These are phyloP conservation scores for Penicillium rolfsii DNA, from an alignment of 2,329 filamentous ascomycete genomes.

Conservation along the genomic window DNA sequence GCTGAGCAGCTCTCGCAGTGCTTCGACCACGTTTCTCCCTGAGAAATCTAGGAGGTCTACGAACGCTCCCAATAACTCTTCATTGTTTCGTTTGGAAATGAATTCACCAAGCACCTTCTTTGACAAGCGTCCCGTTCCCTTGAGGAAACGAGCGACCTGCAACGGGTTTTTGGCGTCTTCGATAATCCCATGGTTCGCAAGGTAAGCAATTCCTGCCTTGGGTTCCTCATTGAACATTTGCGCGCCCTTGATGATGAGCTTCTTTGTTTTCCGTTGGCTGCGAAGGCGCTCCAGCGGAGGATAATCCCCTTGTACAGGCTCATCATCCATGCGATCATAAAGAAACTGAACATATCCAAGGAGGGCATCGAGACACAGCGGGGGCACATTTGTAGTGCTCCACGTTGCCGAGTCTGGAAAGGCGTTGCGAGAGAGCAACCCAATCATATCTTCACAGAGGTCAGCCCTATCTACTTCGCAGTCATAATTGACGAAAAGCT, in stretches of 20 bases:
- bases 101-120: slow-evolving; percentile 92
- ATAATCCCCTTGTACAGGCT: slow-evolving; percentile 65
- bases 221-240: slow-evolving; percentile 95
- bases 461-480: slow-evolving; percentile 91
- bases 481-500: slow-evolving; percentile 97
- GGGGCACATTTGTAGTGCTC: slow-evolving; percentile 98
- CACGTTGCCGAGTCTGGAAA: slow-evolving; percentile 96
- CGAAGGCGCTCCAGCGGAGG: slow-evolving; percentile 68
- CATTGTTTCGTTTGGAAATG: slow-evolving; percentile 87
- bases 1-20: slow-evolving; percentile 81
- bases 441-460: slow-evolving; percentile 93
- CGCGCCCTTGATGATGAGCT: slow-evolving; percentile 82
- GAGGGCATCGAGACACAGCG: slow-evolving; percentile 88
- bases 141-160: slow-evolving; percentile 84
- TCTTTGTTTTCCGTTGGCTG: slow-evolving; percentile 77
- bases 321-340: slow-evolving; percentile 78
- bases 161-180: slow-evolving; percentile 71
- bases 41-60: slow-evolving; percentile 86
- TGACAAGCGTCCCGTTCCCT: slow-evolving; percentile 82
- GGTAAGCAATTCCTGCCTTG: slow-evolving; percentile 82
- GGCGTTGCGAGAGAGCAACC: slow-evolving; percentile 87
- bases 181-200: slow-evolving; percentile 85
- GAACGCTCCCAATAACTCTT: slow-evolving; percentile 80
- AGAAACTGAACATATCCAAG: slow-evolving; percentile 91
- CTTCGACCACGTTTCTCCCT: slow-evolving; percentile 86